Evolutionary conservation across 371 early-diverging fungal genomes (phyloP).

Genomic region (Mortierella sp.): DNA sequence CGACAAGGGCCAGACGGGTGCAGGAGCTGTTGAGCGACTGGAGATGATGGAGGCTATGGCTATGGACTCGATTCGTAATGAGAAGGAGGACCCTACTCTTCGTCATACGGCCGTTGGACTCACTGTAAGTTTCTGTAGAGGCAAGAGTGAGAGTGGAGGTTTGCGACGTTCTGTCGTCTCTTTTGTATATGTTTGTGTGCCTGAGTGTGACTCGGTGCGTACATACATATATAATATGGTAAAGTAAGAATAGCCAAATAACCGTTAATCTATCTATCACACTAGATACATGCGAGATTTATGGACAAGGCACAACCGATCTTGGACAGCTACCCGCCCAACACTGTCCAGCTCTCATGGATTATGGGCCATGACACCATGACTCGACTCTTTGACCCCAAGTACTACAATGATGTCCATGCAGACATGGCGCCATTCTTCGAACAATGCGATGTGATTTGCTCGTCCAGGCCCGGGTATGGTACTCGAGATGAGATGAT

Average conservation of each 20-base stretch:
- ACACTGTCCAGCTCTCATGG: conserved; percentile 63
- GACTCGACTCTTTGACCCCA: conserved; percentile 70
- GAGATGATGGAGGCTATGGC: conserved; percentile 71
- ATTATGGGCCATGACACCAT: conserved; percentile 77
- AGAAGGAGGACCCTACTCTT: conserved; percentile 33
- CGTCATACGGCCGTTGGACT: conserved; percentile 62
- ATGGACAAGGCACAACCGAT: conserved; percentile 70
- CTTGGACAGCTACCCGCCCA: conserved; percentile 24
- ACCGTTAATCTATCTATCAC: neutral
- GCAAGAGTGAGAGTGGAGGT: neutral
- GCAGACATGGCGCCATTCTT: conserved; percentile 66
- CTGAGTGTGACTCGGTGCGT: neutral
- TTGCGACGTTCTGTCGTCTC: neutral
- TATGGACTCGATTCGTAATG: conserved; percentile 28
- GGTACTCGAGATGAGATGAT: conserved; percentile 54
- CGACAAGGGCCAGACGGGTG: conserved; percentile 70
- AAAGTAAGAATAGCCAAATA: neutral
- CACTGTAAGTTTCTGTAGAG: conserved; percentile 47
- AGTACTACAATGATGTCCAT: conserved; percentile 64
- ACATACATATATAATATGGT: too few species aligned
- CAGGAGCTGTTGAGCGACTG: conserved; percentile 61
- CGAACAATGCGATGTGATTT: conserved; percentile 60
- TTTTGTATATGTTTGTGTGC: neutral
- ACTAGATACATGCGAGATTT: conserved; percentile 65
- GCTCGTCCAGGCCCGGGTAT: conserved; percentile 64